Conservation (phyloP, 2,329 filamentous ascomycete genomes). For the Lecanicillium sp. region DNA sequence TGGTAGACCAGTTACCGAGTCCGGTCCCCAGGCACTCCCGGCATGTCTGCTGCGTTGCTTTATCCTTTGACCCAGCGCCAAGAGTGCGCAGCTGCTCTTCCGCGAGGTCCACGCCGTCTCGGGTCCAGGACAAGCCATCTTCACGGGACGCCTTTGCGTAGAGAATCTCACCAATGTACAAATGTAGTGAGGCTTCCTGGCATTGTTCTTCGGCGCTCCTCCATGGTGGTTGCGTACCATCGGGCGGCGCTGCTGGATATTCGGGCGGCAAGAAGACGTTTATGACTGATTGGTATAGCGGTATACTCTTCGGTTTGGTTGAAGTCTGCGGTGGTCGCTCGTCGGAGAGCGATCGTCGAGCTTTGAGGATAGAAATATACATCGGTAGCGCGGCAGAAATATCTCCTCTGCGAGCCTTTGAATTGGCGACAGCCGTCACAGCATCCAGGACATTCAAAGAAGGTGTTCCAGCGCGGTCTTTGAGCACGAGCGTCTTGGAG, state of each 20-base stretch:
- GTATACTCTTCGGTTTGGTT: conserved; percentile 7
- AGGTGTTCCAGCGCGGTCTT: conserved; percentile 46
- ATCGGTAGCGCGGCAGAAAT: conserved; percentile 68
- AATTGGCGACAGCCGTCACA: conserved; percentile 70
- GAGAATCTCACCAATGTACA: conserved; percentile 91
- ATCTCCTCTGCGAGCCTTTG: conserved; percentile 64
- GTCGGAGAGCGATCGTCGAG: conserved; percentile 55
- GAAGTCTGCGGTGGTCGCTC: conserved; percentile 16
- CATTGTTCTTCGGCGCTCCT: conserved; percentile 62
- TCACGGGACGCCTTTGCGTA: conserved; percentile 57
- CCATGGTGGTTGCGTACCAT: conserved; percentile 60
- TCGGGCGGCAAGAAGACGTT: conserved; percentile 36
- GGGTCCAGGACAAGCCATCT: conserved; percentile 80
- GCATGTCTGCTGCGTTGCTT: conserved; percentile 47
- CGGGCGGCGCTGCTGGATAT: conserved; percentile 64
- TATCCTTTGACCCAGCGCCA: conserved; percentile 17
- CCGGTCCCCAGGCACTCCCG: conserved; percentile 70
- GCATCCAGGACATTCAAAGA: conserved; percentile 69
- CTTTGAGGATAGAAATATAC: conserved; percentile 75
- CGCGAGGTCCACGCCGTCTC: conserved; percentile 75
- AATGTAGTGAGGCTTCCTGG: conserved; percentile 77
- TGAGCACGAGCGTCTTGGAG: conserved; percentile 54
- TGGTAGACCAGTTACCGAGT: conserved; percentile 73
- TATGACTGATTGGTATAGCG: conserved; percentile 15
- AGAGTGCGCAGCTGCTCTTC: conserved; percentile 56